Evolutionary conservation across 371 early-diverging fungal species (phyloP), one percentile per base, ranked within the genome.

Genomic region (Mortierella sp.): DNA sequence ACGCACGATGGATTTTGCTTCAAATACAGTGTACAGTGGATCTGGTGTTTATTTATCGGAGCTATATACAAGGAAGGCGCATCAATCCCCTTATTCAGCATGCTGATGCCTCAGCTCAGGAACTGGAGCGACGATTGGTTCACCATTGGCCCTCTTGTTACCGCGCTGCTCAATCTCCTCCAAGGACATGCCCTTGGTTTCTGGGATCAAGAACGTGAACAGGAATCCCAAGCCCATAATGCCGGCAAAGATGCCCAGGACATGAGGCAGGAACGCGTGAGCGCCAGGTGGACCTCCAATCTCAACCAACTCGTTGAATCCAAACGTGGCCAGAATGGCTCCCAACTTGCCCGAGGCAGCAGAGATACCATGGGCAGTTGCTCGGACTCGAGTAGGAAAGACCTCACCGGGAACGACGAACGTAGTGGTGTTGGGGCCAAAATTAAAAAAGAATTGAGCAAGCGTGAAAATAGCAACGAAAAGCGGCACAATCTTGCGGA

Each of bases 381-480:
- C 82, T 11, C 90, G 82, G 47, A 83, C 83, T 7, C 84, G 79
- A 15, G 88, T 95, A 15, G 96, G 95, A 85, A 95, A 97, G 4
- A 92, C 88, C 78, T 97, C 97, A 63, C 93, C 91, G 8, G 96
- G 95, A 54, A 94, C 83, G 51, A 95, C 90, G 56, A 95, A 97
- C 21, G 95, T 95, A 4, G 87, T 87, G 23, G 83, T 62, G 75
- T 92, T 92, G 50, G 90, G 87, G 19, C 90, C 89, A 78, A 90
- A 89, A 57, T 92, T 86, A 80, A 87, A 86, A 73, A 90, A 89
- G 72, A 92, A 86, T 64, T 86, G 92, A 4, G 91, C 89, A 23
- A 92, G 78, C 5, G 91, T 90, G 72, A 90, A 93, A 46, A 94
- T 72, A 32, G 80, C 71, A 31, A 88, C 62, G 52, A 89, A 88